A percentile compares a stretch with the other conserved stretches of the same genome.
These are phyloP conservation scores for Paradendryphiella salina DNA, from an alignment of 2,329 filamentous ascomycete genomes.

Conservation along the genomic window DNA sequence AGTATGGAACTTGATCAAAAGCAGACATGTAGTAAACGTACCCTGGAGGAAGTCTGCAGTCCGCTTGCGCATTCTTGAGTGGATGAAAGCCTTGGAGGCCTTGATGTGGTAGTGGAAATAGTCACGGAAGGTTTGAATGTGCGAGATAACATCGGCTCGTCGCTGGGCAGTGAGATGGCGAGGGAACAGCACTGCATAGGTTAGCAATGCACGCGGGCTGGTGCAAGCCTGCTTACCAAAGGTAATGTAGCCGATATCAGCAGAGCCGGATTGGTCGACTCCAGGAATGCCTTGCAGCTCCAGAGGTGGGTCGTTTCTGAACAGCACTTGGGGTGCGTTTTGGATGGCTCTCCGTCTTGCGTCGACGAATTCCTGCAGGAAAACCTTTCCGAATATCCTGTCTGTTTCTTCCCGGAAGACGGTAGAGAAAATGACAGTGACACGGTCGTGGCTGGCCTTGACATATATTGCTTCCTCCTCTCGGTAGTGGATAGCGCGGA, in stretches of 20 bases:
- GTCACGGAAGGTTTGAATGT: constrained; percentile 99
- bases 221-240: constrained; percentile 68
- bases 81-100: constrained; percentile 98
- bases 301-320: constrained; percentile 89
- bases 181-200: constrained; percentile 78
- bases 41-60: constrained; percentile 98
- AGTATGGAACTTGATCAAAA: constrained; percentile 29
- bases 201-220: constrained; percentile 23
- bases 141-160: constrained; percentile 93
- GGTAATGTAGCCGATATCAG: constrained; percentile 95
- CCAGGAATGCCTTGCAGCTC: constrained; percentile 87
- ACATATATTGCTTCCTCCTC: constrained; percentile 99
- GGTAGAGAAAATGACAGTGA: constrained; percentile 98
- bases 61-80: constrained; percentile 95
- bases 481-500: constrained; percentile 96
- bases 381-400: constrained; percentile 95
- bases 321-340: constrained; percentile 96
- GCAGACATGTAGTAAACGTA: constrained; percentile 48
- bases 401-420: constrained; percentile 98
- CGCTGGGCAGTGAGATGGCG: constrained; percentile 88
- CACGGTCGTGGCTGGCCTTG: constrained; percentile 94
- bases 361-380: constrained; percentile 94
- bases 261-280: constrained; percentile 70
- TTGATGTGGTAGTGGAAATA: constrained; percentile 99
- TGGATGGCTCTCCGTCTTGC: constrained; percentile 92